Evolutionary conservation across 495 filamentous ascomycete species (phyloP), one percentile per base, ranked within the genome.

Genomic region (Pyrenula massariospora): DNA sequence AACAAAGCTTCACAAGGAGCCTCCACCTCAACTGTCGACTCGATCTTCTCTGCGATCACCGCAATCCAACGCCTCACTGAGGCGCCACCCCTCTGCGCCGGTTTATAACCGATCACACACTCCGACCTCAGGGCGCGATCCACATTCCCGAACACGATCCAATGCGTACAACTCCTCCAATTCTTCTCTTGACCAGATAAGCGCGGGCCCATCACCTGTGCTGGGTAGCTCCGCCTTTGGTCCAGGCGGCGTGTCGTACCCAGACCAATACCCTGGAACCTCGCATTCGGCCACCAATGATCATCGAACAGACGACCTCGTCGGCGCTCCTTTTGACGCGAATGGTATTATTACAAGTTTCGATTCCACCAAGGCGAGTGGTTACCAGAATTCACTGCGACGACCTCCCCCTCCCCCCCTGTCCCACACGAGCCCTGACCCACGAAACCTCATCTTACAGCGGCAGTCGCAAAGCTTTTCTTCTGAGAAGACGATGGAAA

Each of bases 401-500:
- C 65, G 56, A 57, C 68, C 70, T 53, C 76, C 73, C 57, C 71
- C 80, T 52, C 72, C 78, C 59, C 73, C 72, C 11, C 71, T 78
- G 49, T 78, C 81, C 55, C 79, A 82, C 63, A 77, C 82, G 53
- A 78, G 69, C 61, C 74, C 85, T 53, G 80, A 85, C 56, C 65
- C 78, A 56, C 74, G 77, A 74, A 75, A 63, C 69, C 82, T 61
- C 73, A 78, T 62, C 50, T 52, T 58, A 0, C 76, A 95, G 56
- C 82, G 88, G 65, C 88, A 91, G 63, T 92, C 91, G 3, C 80
- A 81, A 54, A 94, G 87, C 70, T 91, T 91, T 70, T 84, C 87
- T 22, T 77, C 80, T 54, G 75, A 77, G 52, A 81, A 83, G 63
- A 67, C 76, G 48, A 77, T 81, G 70, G 80, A 90, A 73, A 71